Base-by-base conservation (phyloP, 495 filamentous ascomycete genomes). In the Trichocladium uniseriatum region DNA sequence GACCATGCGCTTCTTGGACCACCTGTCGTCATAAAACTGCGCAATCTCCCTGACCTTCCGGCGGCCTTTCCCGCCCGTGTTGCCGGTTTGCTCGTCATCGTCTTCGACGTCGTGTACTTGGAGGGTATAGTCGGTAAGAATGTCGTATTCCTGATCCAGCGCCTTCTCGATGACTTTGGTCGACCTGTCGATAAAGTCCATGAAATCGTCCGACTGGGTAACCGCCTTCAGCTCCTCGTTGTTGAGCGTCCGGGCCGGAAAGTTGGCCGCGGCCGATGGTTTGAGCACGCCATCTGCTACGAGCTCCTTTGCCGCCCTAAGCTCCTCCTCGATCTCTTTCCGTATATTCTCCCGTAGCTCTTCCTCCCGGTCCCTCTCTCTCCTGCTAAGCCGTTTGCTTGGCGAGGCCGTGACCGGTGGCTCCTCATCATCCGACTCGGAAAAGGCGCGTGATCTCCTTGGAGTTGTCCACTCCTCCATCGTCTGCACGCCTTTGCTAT, bases 121-220 rank as follows among this genome's bases (percentile, higher is more conserved):
- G 3, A 94, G 71, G 38, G 87, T 84, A 69, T 99, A 99, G 66
- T 97, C 89, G 39, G 89, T 89, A 32, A 99, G 69, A 38, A 99
- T 85, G 64, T 99, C 91, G 64, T 96, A 99, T 56, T 78, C 77
- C 55, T 94, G 81, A 59, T 97, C 91, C 48, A 99, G 68, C 3
- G 94, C 90, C 56, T 90, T 83, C 70, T 99, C 94, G 57, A 97
- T 90, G 39, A 99, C 89, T 72, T 96, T 99, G 38, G 86, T 90
- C 24, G 91, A 96, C 53, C 85, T 78, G 57, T 97, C 94, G 16
- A 99, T 82, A 60, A 99, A 99, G 57, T 94, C 87, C 52, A 94
- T 73, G 61, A 97, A 99, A 36, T 95, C 94, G 15, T 89, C 80
- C 0, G 89, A 95, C 32, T 85, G 82, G n/a, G 84, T 87, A 32